Conservation (phyloP, 2,329 filamentous ascomycete species). For the Calonectria pauciramosa region DNA sequence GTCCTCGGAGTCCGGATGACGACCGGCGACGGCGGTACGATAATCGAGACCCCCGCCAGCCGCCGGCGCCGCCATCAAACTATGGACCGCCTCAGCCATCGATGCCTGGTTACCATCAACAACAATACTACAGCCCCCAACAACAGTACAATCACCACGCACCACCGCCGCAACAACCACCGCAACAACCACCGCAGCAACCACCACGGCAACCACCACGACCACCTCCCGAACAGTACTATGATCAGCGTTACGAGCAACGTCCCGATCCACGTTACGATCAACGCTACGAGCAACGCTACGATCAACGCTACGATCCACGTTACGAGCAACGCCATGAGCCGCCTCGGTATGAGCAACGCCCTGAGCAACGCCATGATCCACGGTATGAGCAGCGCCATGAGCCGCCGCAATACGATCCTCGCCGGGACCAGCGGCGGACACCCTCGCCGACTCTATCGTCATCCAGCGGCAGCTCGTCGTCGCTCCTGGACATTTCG, state of each 20-base stretch:
- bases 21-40: constrained; percentile 63
- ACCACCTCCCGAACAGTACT: constrained; percentile 24
- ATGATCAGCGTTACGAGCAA: neutral
- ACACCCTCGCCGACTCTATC: constrained; percentile 54
- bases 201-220: neutral
- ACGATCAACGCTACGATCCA: neutral
- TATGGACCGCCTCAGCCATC: constrained; percentile 35
- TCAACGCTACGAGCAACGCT: neutral
- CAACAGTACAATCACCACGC: constrained; percentile 29
- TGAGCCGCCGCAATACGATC: neutral
- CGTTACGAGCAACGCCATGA: neutral
- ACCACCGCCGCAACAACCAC: constrained; percentile 15
- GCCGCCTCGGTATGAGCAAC: neutral
- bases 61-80: constrained; percentile 40
- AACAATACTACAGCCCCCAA: neutral
- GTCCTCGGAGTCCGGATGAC: constrained; percentile 69
- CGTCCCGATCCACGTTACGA: neutral
- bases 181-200: neutral
- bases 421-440: constrained; percentile 38
- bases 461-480: constrained; percentile 66
- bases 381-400: constrained; percentile 16
- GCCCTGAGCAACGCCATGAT: neutral
- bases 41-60: constrained; percentile 50
- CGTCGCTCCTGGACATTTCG: constrained; percentile 77
- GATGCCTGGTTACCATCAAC: constrained; percentile 31